Base-by-base conservation (phyloP, 371 early-diverging fungal species). In the Circinella minor region DNA sequence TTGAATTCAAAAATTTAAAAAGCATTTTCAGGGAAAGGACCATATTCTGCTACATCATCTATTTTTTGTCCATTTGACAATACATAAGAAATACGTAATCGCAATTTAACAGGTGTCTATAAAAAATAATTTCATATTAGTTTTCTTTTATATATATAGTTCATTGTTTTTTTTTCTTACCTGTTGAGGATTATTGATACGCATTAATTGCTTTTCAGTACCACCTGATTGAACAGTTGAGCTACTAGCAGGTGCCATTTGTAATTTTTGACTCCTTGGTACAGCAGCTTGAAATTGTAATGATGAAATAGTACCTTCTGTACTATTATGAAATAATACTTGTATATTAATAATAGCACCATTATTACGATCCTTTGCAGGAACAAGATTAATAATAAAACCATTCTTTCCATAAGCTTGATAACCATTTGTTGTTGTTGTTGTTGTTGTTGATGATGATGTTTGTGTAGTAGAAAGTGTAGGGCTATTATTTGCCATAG, bases 261-360 rank as follows among this genome's bases (percentile, higher is more conserved):
- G 92, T 68, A 97, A 84, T 74, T 89, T 91, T 68, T 95, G 90
- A 63, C 89, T 88, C 85, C 94, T 95, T 37, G 96, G 96, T 17
- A 98, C 97, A 3, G 98, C 98, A 11, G 95, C 96, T 80, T 94
- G 92, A 79, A 98, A 93, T 59, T 86, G 83, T n/a, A 97, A 68
- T 17, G 88, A 83, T 18, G 82, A 78, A 38, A 97, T 80, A 7
- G 80, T 66, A 3, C 83, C 85, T 38, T 76, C 62, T 55, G 78
- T 67, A 39, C 80, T 72, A 72, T 94, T 96, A 39, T 71, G 73
- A 79, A 96, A 96, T 13, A 81, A 80, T 4, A 92, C 90, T 46
- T 82, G 82, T 46, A 97, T 85, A 69, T 88, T 92, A 63, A 90
- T 79, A 61, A 90, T 82, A 49, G 80, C 85, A 15, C 82, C 86